phyloP scores from a whole-genome alignment of 2,329 filamentous ascomycete genomes.

The Pyrenophora seminiperda region DNA sequence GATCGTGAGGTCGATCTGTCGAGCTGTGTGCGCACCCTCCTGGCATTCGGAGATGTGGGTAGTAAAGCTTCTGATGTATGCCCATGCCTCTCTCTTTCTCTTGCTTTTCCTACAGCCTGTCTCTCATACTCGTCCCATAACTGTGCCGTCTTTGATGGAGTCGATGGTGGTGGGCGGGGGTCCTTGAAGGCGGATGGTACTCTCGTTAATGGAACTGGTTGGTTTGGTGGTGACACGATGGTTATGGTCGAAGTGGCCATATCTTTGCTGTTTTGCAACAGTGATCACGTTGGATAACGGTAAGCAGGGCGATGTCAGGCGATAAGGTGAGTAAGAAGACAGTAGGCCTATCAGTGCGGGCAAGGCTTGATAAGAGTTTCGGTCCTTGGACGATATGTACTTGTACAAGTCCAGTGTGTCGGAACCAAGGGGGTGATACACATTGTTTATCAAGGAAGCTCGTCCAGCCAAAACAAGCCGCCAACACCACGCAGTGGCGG shows the following conservation, averaged over 20 bases:
- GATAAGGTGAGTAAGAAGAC: slow-evolving; percentile 22
- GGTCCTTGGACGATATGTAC: slow-evolving; percentile 41
- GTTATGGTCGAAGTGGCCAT: slow-evolving; percentile 25
- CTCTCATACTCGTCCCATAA: slow-evolving; percentile 46
- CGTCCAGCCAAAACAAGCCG: slow-evolving; percentile 19
- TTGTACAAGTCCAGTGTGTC: slow-evolving; percentile 33
- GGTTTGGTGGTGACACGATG: slow-evolving; percentile 28
- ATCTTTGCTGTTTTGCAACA: slow-evolving; percentile 5
- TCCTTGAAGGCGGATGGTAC: slow-evolving; percentile 36
- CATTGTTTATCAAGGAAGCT: slow-evolving; percentile 39
- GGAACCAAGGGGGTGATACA: slow-evolving; percentile 42
- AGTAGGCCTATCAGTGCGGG: slow-evolving; percentile 20
- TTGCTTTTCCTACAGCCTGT: slow-evolving; percentile 39
- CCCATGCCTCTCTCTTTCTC: slow-evolving; percentile 30
- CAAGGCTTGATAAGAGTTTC: slow-evolving; percentile 38
- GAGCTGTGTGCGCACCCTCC: slow-evolving; percentile 9
- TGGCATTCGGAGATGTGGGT: slow-evolving; percentile 29
- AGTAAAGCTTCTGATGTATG: slow-evolving; percentile 22
- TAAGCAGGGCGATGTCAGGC: slow-evolving; percentile 10
- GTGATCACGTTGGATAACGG: neutral
- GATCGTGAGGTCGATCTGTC: slow-evolving; percentile 19
- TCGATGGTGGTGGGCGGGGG: slow-evolving; percentile 33
- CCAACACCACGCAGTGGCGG: slow-evolving; percentile 30
- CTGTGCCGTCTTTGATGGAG: slow-evolving; percentile 36
- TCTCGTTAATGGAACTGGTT: slow-evolving; percentile 31